Evolutionary conservation across 441 rosid species (phyloP), one percentile per base, ranked within the genome.

Genomic region (Gossypium laxum): DNA sequence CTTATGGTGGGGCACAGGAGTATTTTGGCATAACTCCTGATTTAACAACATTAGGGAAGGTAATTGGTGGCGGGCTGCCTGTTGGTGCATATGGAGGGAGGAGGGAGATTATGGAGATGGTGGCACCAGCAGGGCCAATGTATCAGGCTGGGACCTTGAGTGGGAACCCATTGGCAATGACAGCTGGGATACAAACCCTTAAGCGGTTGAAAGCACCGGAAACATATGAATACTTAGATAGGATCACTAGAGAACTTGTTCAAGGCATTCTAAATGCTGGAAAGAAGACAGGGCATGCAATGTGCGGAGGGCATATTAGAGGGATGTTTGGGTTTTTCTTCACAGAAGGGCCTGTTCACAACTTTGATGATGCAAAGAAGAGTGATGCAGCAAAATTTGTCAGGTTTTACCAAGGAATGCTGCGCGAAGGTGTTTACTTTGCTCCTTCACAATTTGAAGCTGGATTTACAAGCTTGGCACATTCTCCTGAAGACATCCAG

Each of bases 271-370:
- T 91, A 56, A 91, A 83, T 72, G 91, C 96, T 0, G 97, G 97
- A 34, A 94, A 88, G 86, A 87, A 78, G 74, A 82, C 92, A 0
- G 96, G 98, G 21, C 96, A 91, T 74, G 88, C 87, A 7, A 89
- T 93, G 15, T 91, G 94, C 0, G 96, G 97, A 0, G 98, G 91
- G 57, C 72, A 85, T 78, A 88, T 91, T 34, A 43, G 90, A 0
- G 97, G 94, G 50, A 91, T 91, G 97, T 94, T 91, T 1, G 97
- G 97, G 4, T 90, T 89, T 87, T 94, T 94, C 91, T 94, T 91
- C 78, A 79, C 90, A 1, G 89, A 90, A 75, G 96, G 96, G 43
- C 96, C 96, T 2, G 92, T 94, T 15, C 50, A 84, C 80, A 82
- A 83, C 80, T 94, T 94, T 5, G 78, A 67, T 0, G 97, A 91